Base-by-base conservation (phyloP, 139 green algal genomes). In the Volvox africanus region DNA sequence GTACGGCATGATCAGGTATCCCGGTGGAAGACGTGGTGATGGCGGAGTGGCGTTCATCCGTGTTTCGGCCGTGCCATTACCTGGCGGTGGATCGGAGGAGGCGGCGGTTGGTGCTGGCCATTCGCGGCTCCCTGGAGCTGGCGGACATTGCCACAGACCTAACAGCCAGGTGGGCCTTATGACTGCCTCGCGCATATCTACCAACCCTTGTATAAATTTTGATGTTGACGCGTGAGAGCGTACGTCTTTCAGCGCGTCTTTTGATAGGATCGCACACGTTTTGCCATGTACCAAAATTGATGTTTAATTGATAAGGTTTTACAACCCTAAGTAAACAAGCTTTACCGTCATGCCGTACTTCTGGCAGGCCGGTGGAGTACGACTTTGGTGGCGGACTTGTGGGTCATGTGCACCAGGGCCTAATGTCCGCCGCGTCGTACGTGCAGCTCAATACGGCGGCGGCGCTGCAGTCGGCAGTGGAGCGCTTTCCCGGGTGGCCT, bases 51-150 rank as follows among this genome's bases (percentile, higher is more conserved):
- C 87, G 88, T 80, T 94, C 93, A 82, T 86, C 88, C 28, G 78
- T 94, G 67, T 92, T 94, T 82, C 62, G 91, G 32, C 95, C 95
- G 65, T 96, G 94, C 83, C 95, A 96, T 75, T 96, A 93, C 87
- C 86, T 96, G 26, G 95, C 95, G 17, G 93, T 96, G 55, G 95
- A 96, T 90, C 87, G 91, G 62, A 16, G 93, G 36, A 68, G 78
- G 84, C 85, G 89, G 81, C 87, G 89, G 5, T 61, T 94, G 78
- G 93, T 95, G 87, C 84, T 93, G 76, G 88, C 78, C 3, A 71
- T 96, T 0, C 79, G 92, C 0, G 92, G 92, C 55, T 93, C 86
- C 83, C 37, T 95, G 78, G 94, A 95, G 91, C 90, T 96, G 80
- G 88, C 92, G 1, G 94, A 95, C 89, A 94, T 95, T 24, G 90